Evolutionary conservation across 2,329 filamentous ascomycete species (phyloP).

Genomic region (Stenocarpella maydis): DNA sequence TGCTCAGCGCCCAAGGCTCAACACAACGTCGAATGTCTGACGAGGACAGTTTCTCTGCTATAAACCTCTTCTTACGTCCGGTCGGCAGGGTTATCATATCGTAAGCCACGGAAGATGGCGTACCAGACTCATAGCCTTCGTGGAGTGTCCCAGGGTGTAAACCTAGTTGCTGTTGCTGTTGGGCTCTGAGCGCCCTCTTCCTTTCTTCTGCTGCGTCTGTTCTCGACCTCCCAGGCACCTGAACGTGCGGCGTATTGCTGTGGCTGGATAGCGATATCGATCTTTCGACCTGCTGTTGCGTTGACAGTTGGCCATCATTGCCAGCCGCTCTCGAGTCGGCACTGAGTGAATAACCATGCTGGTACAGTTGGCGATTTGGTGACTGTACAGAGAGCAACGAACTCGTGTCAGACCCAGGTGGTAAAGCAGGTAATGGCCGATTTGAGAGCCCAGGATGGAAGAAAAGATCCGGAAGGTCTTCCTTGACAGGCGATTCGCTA

Average conservation of each 20-base stretch:
- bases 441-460: constrained; percentile 83
- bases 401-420: constrained; percentile 69
- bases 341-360: constrained; percentile 59
- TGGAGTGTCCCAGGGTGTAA: constrained; percentile 60
- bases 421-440: constrained; percentile 71
- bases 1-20: constrained; percentile 93
- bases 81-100: constrained; percentile 86
- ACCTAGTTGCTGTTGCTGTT: constrained; percentile 62
- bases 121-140: constrained; percentile 65
- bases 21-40: constrained; percentile 84
- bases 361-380: constrained; percentile 54
- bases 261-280: constrained; percentile 87
- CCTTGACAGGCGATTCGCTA: constrained; percentile 72
- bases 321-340: constrained; percentile 54
- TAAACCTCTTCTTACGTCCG: constrained; percentile 82
- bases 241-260: constrained; percentile 79
- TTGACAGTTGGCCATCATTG: constrained; percentile 56
- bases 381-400: constrained; percentile 58
- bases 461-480: constrained; percentile 88
- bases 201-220: constrained; percentile 87
- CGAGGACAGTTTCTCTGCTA: constrained; percentile 81
- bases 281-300: constrained; percentile 64
- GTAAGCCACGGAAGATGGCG: constrained; percentile 68
- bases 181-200: constrained; percentile 56
- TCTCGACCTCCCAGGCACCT: constrained; percentile 88